Evolutionary conservation across 148 eudicot genomes (phyloP).

Genomic region (Bassia scoparia): DNA sequence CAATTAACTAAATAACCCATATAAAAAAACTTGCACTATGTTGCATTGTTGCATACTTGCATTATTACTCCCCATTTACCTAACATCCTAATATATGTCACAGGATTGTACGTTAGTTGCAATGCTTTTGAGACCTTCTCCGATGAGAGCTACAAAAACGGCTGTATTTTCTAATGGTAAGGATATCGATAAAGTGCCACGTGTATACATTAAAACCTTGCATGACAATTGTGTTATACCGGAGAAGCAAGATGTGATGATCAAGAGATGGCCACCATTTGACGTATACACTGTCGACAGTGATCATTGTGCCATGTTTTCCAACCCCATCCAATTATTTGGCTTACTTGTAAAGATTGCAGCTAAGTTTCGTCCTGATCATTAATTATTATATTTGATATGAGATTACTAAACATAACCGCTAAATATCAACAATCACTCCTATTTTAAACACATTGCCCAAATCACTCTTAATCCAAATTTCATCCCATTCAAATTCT

Average conservation of each 20-base stretch:
- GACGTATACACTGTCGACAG: constrained; percentile 30
- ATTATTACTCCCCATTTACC: no score
- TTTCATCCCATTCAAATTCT: no score
- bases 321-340: constrained; percentile 22
- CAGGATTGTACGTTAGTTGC: constrained; percentile 32
- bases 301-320: constrained; percentile 35
- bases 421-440: no score
- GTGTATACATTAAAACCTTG: constrained; percentile 34
- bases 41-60: no score
- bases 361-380: background rate
- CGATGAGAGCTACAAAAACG: constrained; percentile 1
- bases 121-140: constrained; percentile 29
- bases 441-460: no score
- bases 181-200: constrained; percentile 24
- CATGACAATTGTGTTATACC: constrained; percentile 17
- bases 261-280: constrained; percentile 34
- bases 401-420: no score
- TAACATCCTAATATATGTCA: no score
- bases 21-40: no score
- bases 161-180: constrained; percentile 16
- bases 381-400: no score
- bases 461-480: no score
- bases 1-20: no score
- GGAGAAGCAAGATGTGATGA: constrained; percentile 30
- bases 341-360: constrained; percentile 29